phyloP scores from a whole-genome alignment of 805 yeast genomes.

The Cyberlindnera amylophila region DNA sequence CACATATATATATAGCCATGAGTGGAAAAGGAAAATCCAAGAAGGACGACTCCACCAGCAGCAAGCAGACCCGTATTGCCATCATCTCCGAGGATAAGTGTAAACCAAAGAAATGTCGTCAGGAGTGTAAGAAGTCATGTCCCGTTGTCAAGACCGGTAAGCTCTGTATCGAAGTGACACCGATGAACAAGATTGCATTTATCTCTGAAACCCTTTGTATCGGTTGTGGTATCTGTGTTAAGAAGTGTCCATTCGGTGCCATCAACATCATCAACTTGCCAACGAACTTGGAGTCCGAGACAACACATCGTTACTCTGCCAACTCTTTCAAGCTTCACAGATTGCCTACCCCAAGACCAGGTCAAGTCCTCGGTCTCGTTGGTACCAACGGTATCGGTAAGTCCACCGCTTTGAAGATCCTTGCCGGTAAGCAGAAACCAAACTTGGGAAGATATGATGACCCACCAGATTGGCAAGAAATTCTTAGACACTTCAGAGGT shows the following conservation, averaged over 20 bases:
- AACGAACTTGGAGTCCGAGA: slow-evolving; percentile 86
- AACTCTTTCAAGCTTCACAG: slow-evolving; percentile 96
- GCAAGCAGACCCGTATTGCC: slow-evolving; percentile 72
- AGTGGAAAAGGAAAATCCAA: background rate
- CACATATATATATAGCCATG: background rate
- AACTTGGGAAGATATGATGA: slow-evolving; percentile 90
- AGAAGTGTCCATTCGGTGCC: slow-evolving; percentile 98
- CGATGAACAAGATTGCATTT: slow-evolving; percentile 87
- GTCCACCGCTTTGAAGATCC: slow-evolving; percentile 92
- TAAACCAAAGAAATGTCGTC: slow-evolving; percentile 97
- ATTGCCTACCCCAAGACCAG: slow-evolving; percentile 97
- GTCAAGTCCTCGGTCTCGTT: slow-evolving; percentile 95
- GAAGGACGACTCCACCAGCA: background rate
- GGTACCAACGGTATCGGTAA: slow-evolving; percentile 99
- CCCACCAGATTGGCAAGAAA: slow-evolving; percentile 98
- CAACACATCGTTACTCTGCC: slow-evolving; percentile 96
- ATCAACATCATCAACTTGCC: slow-evolving; percentile 94
- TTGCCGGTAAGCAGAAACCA: slow-evolving; percentile 97
- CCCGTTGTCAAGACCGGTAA: slow-evolving; percentile 98
- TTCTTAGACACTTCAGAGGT: slow-evolving; percentile 89
- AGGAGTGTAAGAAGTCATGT: slow-evolving; percentile 95
- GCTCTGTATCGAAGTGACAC: slow-evolving; percentile 93
- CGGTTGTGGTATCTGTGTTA: slow-evolving; percentile 99
- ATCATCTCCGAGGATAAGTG: slow-evolving; percentile 92
- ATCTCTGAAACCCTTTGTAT: slow-evolving; percentile 92